Percentiles rank a stretch among this genome's conserved stretches.
Evolutionary conservation across 2,329 filamentous ascomycete genomes (phyloP).

Genomic region (Penicillium janthinellum): DNA sequence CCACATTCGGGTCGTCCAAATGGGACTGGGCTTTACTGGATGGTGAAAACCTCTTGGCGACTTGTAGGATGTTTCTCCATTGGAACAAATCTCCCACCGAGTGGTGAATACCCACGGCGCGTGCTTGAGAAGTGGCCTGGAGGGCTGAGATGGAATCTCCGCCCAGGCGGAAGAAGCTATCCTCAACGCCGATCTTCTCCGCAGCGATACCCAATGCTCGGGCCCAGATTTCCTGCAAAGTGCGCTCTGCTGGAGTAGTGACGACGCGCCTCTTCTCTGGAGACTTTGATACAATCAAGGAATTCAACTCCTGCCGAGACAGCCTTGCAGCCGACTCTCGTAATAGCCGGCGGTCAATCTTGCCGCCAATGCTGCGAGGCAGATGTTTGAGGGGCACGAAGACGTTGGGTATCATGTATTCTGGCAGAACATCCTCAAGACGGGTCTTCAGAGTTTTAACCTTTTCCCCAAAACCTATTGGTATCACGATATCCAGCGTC

Average conservation of each 20-base stretch:
- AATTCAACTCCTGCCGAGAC: not conserved
- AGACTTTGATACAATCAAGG: too few relatives aligned
- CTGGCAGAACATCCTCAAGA: too few relatives aligned
- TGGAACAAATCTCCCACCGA: not conserved
- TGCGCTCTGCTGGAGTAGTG: not conserved
- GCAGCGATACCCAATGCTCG: not conserved
- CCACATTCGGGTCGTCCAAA: too few relatives aligned
- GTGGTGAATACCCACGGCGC: not conserved
- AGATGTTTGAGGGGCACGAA: slow-evolving; percentile 7
- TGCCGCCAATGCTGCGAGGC: slow-evolving; percentile 7
- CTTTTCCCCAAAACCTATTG: too few relatives aligned
- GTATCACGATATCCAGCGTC: too few relatives aligned
- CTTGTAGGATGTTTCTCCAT: slow-evolving; percentile 6
- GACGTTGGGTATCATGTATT: slow-evolving; percentile 13
- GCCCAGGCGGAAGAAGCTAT: slow-evolving; percentile 8
- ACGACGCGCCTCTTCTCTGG: slow-evolving; percentile 1
- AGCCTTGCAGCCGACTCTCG: slow-evolving; percentile 1
- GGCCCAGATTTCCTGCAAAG: not conserved
- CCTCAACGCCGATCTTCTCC: not conserved
- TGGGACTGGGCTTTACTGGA: too few relatives aligned
- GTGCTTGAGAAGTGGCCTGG: not conserved
- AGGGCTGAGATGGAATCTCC: slow-evolving; percentile 10
- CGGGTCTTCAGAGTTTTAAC: too few relatives aligned
- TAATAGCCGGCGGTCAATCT: slow-evolving; percentile 13
- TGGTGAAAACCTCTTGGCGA: not conserved